Evolutionary conservation across 1,284 basidiomycete species (phyloP).

Genomic region (Inonotus obliquus): DNA sequence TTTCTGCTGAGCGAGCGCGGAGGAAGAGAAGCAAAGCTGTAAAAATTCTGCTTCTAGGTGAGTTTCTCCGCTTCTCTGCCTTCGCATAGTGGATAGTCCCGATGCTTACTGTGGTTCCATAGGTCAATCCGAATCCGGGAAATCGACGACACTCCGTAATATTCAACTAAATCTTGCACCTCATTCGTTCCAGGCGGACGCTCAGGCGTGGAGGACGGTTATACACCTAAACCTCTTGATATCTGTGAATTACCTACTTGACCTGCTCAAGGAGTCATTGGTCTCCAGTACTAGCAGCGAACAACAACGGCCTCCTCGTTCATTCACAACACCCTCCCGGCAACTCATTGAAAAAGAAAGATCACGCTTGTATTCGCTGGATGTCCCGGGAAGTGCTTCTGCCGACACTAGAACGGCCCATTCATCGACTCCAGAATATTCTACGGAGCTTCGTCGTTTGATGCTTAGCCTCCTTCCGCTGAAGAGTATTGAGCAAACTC

Average conservation of each 20-base stretch:
- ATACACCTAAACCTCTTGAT: conserved; percentile 61
- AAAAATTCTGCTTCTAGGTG: conserved; percentile 54
- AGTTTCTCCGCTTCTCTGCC: conserved; percentile 19
- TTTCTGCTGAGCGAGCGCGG: conserved; percentile 41
- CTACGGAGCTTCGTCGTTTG: conserved; percentile 38
- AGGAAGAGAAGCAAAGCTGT: conserved; percentile 35
- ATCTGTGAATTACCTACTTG: conserved; percentile 53
- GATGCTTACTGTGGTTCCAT: neutral
- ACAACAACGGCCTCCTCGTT: neutral
- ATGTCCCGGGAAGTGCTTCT: neutral
- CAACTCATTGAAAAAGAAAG: conserved; percentile 17
- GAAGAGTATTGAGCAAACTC: conserved; percentile 49
- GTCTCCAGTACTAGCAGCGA: neutral
- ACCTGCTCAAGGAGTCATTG: conserved; percentile 32
- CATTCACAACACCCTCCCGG: conserved; percentile 23
- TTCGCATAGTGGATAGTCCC: neutral
- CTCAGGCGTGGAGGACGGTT: conserved; percentile 54
- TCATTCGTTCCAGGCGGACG: conserved; percentile 50
- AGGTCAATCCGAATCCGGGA: conserved; percentile 66
- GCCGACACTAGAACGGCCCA: conserved; percentile 10
- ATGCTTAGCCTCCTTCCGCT: conserved; percentile 50
- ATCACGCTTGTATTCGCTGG: conserved; percentile 2
- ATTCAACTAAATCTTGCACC: conserved; percentile 60
- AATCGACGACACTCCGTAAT: conserved; percentile 62
- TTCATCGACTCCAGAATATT: conserved; percentile 22